Conservation (phyloP, 2,329 filamentous ascomycete species). For the Exserohilum rostratum region DNA sequence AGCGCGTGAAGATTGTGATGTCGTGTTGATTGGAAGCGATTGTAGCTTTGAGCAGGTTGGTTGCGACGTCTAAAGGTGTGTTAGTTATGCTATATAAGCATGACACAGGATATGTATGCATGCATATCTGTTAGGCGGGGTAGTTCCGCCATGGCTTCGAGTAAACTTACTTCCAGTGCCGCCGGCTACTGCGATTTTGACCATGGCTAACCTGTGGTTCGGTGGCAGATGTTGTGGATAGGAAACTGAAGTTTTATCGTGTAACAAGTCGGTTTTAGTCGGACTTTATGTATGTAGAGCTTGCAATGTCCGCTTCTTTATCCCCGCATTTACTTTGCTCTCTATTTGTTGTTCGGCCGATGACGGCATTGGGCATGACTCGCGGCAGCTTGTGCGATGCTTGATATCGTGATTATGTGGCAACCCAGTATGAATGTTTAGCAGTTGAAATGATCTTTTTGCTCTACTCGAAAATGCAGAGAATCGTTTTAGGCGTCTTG, state of each 20-base stretch:
- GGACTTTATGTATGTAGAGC: background rate
- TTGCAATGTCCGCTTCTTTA: background rate
- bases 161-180: constrained; percentile 44
- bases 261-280: background rate
- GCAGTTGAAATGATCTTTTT: too few species aligned
- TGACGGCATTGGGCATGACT: constrained; percentile 3
- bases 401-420: too few species aligned
- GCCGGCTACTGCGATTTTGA: constrained; percentile 45
- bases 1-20: constrained; percentile 59
- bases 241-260: background rate
- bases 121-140: background rate
- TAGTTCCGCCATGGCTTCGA: background rate
- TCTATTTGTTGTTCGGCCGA: constrained; percentile 4
- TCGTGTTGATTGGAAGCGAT: constrained; percentile 58
- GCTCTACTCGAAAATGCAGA: too few species aligned
- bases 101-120: background rate
- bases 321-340: background rate
- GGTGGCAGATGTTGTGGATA: background rate
- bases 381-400: background rate
- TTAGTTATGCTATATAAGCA: background rate
- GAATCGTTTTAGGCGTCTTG: too few species aligned
- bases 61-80: constrained; percentile 55
- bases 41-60: constrained; percentile 60
- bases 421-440: too few species aligned
- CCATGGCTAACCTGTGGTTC: constrained; percentile 25